Evolutionary conservation across 768 basidiomycete species (phyloP), one percentile per base, ranked within the genome.

Genomic region (Leccinum incarnatum): DNA sequence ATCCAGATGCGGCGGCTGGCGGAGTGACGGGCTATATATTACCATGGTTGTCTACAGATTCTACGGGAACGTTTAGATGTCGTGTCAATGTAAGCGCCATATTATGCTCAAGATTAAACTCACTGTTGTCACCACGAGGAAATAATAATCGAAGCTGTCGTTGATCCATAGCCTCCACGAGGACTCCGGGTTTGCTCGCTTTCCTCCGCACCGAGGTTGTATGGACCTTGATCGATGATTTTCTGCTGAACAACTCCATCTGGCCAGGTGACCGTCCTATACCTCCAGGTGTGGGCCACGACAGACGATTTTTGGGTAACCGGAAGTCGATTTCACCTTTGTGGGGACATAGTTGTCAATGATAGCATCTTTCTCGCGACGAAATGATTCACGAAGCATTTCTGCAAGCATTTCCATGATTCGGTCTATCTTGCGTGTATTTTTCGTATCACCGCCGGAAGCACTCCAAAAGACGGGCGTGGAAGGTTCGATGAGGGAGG

Each of bases 311-410:
- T 1, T 46, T 46, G 11, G 53, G 25, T n/a, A 46, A 19, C 9
- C 34, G n/a, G 19, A 54, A 46, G 17, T n/a, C 27, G 12, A 54
- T 32, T 23, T 54, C 42, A 11, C 40, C 42, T 45, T 15, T 23
- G 29, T 29, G 25, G 14, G 48, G 29, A 15, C 7, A 40, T 40
- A 9, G 9, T 40, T 8, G 17, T 40, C 37, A 10, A n/a, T 17
- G 17, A 17, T 40, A 29, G 29, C 29, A 29, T 29, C 17, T 21
- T 12, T 19, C 21, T 21, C 15, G 10, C 17, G 10, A 42, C 4
- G 8, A 19, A 23, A 52, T 17, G 12, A 55, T 58, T 54, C 12
- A 63, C 58, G 48, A 54, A 63, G 56, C 58, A 55, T 60, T 2
- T 48, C 12, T 5, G 54, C 46, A 7, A 57, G 4, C 10, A 11